Base-by-base conservation (phyloP, 495 filamentous ascomycete species). In the Cercophora newfieldiana region DNA sequence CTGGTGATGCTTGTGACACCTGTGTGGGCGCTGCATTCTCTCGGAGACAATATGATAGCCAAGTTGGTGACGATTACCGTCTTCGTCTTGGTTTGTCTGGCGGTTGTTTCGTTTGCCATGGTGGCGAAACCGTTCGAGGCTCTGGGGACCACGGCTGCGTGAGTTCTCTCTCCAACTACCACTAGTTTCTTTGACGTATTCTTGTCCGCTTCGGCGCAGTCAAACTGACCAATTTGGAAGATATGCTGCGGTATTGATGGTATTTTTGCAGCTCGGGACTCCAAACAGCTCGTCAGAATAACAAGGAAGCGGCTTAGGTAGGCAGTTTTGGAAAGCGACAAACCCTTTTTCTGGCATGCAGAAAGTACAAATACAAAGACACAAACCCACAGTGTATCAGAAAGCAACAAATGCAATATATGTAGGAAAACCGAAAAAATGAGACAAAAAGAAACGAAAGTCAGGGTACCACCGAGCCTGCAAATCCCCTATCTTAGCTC, bases 241-340 rank as follows among this genome's bases (percentile, higher is more conserved):
- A 26, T 57, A 57, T 31, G 54, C 57, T n/a, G 57, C 57, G n/a
- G 57, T 59, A 29, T 44, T 59, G 57, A 59, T 59, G 57, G 57
- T 59, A 12, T 59, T 59, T 44, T 30, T 59, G 18, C 57, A 59
- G 57, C n/a, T 59, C 33, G 57, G 57, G 48, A 24, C 6, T 51
- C 30, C 4, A 12, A 12, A 4, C 5, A 33, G 30, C 30, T 12
- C 30, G 30, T 33, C 5, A 33, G 30, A 12, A 33, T 33, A 12
- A 33, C 30, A 33, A 4, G 30, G 30, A 12, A 12, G 30, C 5
- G 30, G 12, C 30, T 33, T 4, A 12, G 12, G 12, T 4, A 4
- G 12, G 30, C 30, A 12, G 30, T 33, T 33, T 12, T 33, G 30
- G 30, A 33, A 33, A 33, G 30, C 30, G 30, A 33, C 30, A 33